A percentile compares a stretch with the other conserved stretches of the same genome.
These are phyloP conservation scores for Citrus mangshanensis DNA, from an alignment of 345 rosid species.

Conservation along the genomic window DNA sequence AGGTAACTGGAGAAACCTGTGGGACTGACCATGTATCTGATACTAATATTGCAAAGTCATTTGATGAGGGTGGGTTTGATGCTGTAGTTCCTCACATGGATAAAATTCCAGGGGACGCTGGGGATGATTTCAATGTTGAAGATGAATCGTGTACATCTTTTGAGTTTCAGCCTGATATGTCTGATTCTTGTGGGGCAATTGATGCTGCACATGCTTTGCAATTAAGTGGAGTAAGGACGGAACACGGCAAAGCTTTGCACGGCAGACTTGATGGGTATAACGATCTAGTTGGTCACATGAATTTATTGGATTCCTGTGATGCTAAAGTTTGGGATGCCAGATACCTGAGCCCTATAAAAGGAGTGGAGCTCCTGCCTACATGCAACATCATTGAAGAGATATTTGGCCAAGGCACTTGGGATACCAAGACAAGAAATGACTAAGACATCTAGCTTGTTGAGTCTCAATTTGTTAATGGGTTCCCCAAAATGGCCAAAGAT, in stretches of 20 bases:
- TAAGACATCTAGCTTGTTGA: constrained; percentile 12
- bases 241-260: constrained; percentile 13
- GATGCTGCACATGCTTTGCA: constrained; percentile 11
- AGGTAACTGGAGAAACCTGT: constrained; percentile 2
- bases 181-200: constrained; percentile 11
- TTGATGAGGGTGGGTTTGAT: constrained; percentile 14
- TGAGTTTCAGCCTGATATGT: constrained; percentile 34
- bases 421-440: constrained; percentile 32
- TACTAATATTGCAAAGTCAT: not conserved
- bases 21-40: constrained; percentile 9
- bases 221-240: constrained; percentile 13
- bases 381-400: constrained; percentile 61
- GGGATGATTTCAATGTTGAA: constrained; percentile 25
- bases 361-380: constrained; percentile 50
- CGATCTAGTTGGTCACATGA: constrained; percentile 32
- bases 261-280: constrained; percentile 30
- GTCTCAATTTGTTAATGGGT: not conserved
- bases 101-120: constrained; percentile 17
- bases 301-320: constrained; percentile 41
- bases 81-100: constrained; percentile 16
- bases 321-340: constrained; percentile 40
- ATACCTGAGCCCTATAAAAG: constrained; percentile 30
- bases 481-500: not conserved
- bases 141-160: constrained; percentile 49
- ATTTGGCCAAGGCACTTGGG: constrained; percentile 44